A percentile compares a stretch with the other conserved stretches of the same genome.
Evolutionary conservation across 2,329 filamentous ascomycete genomes (phyloP).

Genomic region (Helminthosporium solani): DNA sequence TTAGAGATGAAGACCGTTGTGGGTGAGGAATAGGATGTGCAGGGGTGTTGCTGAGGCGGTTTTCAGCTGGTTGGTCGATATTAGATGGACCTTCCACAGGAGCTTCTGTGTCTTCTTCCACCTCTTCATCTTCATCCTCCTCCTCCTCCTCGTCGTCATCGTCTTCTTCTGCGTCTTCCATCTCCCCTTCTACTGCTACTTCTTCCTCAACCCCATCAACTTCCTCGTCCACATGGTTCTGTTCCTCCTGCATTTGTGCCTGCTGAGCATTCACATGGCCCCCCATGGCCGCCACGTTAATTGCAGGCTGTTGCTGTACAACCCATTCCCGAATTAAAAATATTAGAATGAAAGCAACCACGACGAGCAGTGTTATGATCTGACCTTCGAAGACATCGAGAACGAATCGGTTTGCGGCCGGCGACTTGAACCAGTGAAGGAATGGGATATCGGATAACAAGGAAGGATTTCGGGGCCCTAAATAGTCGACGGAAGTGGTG

Average conservation of each 20-base stretch:
- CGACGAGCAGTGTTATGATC: constrained; percentile 86
- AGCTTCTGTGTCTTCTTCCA: constrained; percentile 5
- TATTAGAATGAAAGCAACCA: constrained; percentile 92
- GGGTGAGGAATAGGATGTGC: background rate
- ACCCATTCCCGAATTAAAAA: constrained; percentile 98
- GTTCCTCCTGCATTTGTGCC: constrained; percentile 12
- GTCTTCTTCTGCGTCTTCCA: constrained; percentile 19
- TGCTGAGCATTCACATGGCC: constrained; percentile 28
- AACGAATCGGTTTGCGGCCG: constrained; percentile 72
- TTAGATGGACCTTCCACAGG: constrained; percentile 3
- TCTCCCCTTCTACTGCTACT: constrained; percentile 9
- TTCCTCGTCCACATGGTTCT: constrained; percentile 28
- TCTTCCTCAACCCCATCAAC: constrained; percentile 10
- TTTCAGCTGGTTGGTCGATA: background rate
- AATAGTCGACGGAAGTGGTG: constrained; percentile 23
- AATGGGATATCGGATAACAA: constrained; percentile 60
- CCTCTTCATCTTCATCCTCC: constrained; percentile 8
- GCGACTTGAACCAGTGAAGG: constrained; percentile 55
- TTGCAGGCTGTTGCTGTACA: constrained; percentile 92
- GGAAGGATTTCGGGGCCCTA: constrained; percentile 33
- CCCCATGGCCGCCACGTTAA: constrained; percentile 65
- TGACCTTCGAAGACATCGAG: constrained; percentile 89
- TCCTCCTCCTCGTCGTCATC: constrained; percentile 9
- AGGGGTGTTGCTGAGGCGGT: background rate
- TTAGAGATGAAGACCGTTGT: constrained; percentile 18